A percentile compares a stretch with the other conserved stretches of the same genome.
These are phyloP conservation scores for Globisporangium acanthophoron DNA, from an alignment of 352 stramenopile genomes.

Conservation along the genomic window DNA sequence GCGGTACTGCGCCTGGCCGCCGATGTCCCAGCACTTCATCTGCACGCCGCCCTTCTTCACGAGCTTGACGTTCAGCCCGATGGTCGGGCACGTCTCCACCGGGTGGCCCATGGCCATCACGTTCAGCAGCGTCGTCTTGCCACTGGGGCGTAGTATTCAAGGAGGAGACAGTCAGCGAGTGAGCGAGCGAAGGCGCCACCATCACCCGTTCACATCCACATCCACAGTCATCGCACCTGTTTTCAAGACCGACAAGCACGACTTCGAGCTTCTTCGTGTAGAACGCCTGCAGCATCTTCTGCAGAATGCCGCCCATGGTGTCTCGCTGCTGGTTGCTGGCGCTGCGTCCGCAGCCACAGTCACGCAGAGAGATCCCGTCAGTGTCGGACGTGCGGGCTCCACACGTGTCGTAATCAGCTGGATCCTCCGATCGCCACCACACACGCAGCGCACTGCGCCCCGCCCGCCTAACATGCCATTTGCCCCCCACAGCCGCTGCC, in stretches of 20 bases:
- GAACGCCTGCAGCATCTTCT: slow-evolving; percentile 94
- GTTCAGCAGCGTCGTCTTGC: slow-evolving; percentile 95
- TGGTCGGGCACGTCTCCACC: slow-evolving; percentile 96
- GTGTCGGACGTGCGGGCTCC: background rate
- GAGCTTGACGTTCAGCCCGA: slow-evolving; percentile 96
- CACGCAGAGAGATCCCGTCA: background rate
- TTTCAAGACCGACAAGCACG: slow-evolving; percentile 96
- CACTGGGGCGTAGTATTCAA: slow-evolving; percentile 39
- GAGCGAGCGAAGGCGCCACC: background rate
- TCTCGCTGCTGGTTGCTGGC: background rate
- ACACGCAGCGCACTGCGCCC: too few relatives aligned
- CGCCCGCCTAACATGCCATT: too few relatives aligned
- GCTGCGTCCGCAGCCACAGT: background rate
- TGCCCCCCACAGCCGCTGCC: background rate
- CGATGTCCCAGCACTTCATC: slow-evolving; percentile 99
- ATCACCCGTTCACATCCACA: background rate
- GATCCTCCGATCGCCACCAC: too few relatives aligned
- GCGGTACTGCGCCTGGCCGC: slow-evolving; percentile 95
- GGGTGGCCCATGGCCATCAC: slow-evolving; percentile 94
- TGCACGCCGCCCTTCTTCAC: slow-evolving; percentile 94
- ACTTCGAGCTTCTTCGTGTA: slow-evolving; percentile 98
- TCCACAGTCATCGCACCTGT: slow-evolving; percentile 56
- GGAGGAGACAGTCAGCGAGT: background rate
- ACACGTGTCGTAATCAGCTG: too few relatives aligned
- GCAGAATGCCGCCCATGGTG: slow-evolving; percentile 90